Evolutionary conservation across 164 flowering plant genomes (phyloP).

Genomic region (Magnolia officinalis): DNA sequence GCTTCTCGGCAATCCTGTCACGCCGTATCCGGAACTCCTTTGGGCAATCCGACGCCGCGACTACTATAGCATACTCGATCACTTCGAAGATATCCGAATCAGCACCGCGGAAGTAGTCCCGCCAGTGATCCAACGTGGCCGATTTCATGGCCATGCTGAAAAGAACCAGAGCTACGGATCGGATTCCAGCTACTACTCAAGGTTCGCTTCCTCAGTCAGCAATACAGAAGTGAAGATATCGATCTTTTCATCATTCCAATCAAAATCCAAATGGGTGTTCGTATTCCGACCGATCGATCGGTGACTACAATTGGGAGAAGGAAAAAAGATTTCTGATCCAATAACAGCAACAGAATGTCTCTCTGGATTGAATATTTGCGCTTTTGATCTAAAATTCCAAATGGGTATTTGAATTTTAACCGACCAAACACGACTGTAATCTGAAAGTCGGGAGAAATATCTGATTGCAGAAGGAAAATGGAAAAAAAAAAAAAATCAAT

Average conservation of each 20-base stretch:
- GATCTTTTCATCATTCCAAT: too few relatives aligned
- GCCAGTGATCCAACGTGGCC: constrained; percentile 29
- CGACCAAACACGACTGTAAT: too few relatives aligned
- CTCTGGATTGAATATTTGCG: too few relatives aligned
- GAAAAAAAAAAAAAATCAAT: too few relatives aligned
- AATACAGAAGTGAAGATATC: background rate
- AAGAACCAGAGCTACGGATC: background rate
- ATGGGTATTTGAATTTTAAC: too few relatives aligned
- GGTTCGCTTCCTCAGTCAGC: background rate
- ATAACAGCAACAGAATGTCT: too few relatives aligned
- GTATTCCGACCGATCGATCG: background rate
- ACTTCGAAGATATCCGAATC: constrained; percentile 31
- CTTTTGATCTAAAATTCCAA: too few relatives aligned
- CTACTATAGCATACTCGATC: constrained; percentile 30
- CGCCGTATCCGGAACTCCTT: constrained; percentile 30
- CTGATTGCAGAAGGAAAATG: too few relatives aligned
- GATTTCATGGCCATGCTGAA: constrained; percentile 10
- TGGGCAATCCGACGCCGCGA: constrained; percentile 36
- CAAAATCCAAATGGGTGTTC: too few relatives aligned
- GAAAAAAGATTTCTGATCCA: too few relatives aligned
- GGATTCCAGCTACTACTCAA: background rate
- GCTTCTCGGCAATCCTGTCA: constrained; percentile 33
- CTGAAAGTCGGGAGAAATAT: too few relatives aligned
- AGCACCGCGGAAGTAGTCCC: constrained; percentile 27
- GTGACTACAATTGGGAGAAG: background rate